Conservation (phyloP, 1,284 basidiomycete species). For the Spongispora temasekensis region DNA sequence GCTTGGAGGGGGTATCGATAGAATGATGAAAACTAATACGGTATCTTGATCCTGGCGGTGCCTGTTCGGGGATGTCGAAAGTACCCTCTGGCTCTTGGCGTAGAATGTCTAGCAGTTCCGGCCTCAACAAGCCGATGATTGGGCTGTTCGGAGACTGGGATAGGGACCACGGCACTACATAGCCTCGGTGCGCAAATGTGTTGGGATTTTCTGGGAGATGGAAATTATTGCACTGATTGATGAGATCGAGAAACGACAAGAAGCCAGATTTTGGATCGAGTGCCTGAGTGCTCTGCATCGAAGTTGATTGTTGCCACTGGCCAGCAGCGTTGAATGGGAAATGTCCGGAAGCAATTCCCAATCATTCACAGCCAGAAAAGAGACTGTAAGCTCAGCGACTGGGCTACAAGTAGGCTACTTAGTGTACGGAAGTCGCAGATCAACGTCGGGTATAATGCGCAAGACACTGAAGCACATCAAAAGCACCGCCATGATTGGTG, state of each 20-base stretch:
- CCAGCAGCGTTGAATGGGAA: not conserved
- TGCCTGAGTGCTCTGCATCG: constrained; percentile 15
- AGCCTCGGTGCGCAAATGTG: constrained; percentile 38
- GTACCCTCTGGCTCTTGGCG: constrained; percentile 44
- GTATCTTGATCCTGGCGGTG: constrained; percentile 26
- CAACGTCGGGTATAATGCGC: no score
- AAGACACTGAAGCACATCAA: no score
- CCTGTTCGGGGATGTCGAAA: constrained; percentile 43
- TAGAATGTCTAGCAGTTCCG: constrained; percentile 55
- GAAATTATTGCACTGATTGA: constrained; percentile 68
- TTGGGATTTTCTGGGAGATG: constrained; percentile 32
- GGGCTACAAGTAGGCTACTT: no score
- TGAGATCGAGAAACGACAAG: constrained; percentile 55
- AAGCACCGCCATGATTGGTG: no score
- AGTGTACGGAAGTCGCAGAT: no score
- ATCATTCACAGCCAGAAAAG: no score
- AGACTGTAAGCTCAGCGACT: no score
- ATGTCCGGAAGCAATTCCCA: no score
- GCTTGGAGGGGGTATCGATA: constrained; percentile 53
- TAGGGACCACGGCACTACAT: constrained; percentile 53
- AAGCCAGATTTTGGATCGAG: constrained; percentile 29
- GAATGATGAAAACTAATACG: constrained; percentile 54
- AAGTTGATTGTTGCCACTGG: not conserved
- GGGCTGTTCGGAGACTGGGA: constrained; percentile 49
- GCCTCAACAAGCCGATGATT: constrained; percentile 64